Conservation (phyloP, 768 basidiomycete genomes). For the Suillus weaverae region DNA sequence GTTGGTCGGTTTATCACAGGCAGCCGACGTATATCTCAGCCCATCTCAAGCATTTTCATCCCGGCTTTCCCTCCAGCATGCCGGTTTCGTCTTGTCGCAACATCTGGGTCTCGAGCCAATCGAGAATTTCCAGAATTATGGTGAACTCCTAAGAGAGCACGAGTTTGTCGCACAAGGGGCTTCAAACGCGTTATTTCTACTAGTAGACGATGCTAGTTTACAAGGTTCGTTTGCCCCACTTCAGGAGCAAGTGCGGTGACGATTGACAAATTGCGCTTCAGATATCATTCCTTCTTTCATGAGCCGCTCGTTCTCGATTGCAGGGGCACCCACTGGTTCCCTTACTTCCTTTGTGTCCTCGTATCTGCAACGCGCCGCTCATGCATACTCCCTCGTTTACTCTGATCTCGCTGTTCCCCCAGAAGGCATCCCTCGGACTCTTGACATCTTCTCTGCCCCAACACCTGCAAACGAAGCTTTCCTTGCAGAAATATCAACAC, state of each 20-base stretch:
- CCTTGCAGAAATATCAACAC: conserved; percentile 42
- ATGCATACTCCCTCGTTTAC: conserved; percentile 57
- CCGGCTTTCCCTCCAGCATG: conserved; percentile 49
- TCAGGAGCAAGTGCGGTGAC: conserved; percentile 5
- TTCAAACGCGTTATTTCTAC: conserved; percentile 52
- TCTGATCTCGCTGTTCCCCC: conserved; percentile 35
- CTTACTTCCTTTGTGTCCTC: conserved; percentile 56
- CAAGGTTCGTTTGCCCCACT: conserved; percentile 42
- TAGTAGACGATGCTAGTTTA: conserved; percentile 55
- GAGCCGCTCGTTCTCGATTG: conserved; percentile 46
- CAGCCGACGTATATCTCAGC: conserved; percentile 61
- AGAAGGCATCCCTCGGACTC: conserved; percentile 32
- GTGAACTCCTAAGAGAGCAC: conserved; percentile 35
- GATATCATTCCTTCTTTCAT: conserved; percentile 59
- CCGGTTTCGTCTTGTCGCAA: conserved; percentile 59
- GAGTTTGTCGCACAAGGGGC: conserved; percentile 58
- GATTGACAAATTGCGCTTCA: conserved; percentile 22
- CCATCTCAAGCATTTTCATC: conserved; percentile 42
- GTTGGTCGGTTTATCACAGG: conserved; percentile 41
- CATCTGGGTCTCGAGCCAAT: conserved; percentile 73
- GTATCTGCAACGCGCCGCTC: conserved; percentile 56
- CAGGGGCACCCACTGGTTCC: conserved; percentile 31
- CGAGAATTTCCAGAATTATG: conserved; percentile 46
- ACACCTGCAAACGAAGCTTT: conserved; percentile 41
- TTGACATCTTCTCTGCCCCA: conserved; percentile 43